phyloP scores from a whole-genome alignment of 805 yeast genomes.

The Candida succiphila region DNA sequence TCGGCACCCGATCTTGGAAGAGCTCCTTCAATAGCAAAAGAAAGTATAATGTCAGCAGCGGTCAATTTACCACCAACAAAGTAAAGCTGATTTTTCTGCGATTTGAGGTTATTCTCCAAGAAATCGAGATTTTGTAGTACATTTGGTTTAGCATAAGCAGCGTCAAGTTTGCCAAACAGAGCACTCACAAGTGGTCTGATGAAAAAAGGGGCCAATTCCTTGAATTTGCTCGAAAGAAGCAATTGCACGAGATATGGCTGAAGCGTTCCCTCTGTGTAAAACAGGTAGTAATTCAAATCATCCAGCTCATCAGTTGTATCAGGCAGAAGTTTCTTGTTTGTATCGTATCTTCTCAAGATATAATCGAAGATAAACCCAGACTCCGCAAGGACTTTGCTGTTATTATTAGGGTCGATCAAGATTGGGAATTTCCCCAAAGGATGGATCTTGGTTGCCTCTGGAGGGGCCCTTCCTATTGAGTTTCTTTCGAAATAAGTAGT shows the following conservation, averaged over 20 bases:
- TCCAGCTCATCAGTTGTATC: constrained; percentile 27
- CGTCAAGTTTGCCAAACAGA: not conserved
- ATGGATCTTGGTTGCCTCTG: constrained; percentile 43
- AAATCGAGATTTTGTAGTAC: constrained; percentile 8
- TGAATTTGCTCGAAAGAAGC: constrained; percentile 24
- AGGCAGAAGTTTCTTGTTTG: constrained; percentile 30
- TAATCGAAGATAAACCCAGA: constrained; percentile 50
- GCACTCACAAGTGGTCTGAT: not conserved
- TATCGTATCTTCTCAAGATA: constrained; percentile 31
- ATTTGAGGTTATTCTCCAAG: constrained; percentile 30
- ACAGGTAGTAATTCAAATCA: constrained; percentile 39
- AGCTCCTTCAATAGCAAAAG: constrained; percentile 30
- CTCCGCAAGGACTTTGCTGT: constrained; percentile 37
- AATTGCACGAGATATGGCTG: constrained; percentile 23
- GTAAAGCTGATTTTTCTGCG: constrained; percentile 28
- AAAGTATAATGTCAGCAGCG: constrained; percentile 47
- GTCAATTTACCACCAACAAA: constrained; percentile 38
- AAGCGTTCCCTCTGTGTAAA: constrained; percentile 54
- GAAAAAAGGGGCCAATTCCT: constrained; percentile 5
- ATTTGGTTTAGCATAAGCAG: not conserved
- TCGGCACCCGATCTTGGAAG: constrained; percentile 6
- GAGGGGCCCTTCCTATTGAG: constrained; percentile 15
- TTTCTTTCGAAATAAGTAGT: constrained; percentile 43
- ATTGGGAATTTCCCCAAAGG: constrained; percentile 52
- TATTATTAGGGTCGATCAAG: constrained; percentile 21